phyloP scores from a whole-genome alignment of 2,329 filamentous ascomycete genomes.

The Epichloe sp. region DNA sequence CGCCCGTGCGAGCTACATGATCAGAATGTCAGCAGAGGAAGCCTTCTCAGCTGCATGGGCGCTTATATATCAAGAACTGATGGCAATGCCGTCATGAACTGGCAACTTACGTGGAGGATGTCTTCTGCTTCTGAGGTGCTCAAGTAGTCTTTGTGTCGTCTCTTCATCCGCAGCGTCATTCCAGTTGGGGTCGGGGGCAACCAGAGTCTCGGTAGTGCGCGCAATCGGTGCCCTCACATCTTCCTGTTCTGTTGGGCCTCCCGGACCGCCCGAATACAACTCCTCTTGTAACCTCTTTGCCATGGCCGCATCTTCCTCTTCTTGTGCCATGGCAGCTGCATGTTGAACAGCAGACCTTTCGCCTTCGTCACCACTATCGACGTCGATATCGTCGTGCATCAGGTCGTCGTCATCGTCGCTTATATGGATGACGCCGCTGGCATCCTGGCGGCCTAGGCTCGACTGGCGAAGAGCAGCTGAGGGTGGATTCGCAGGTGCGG shows the following conservation, averaged over 20 bases:
- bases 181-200: slow-evolving; percentile 49
- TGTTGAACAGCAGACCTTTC: slow-evolving; percentile 27
- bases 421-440: slow-evolving; percentile 47
- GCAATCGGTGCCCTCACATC: slow-evolving; percentile 82
- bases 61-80: not conserved
- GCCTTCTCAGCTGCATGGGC: not conserved
- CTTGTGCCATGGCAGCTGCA: slow-evolving; percentile 35
- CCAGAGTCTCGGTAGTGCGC: slow-evolving; percentile 79
- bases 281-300: slow-evolving; percentile 86
- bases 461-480: slow-evolving; percentile 18
- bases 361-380: slow-evolving; percentile 24
- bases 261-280: slow-evolving; percentile 50
- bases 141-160: slow-evolving; percentile 47
- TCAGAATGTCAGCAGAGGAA: not conserved
- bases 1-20: slow-evolving; percentile 11
- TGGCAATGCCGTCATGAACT: not conserved
- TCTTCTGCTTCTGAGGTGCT: slow-evolving; percentile 45
- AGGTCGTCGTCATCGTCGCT: slow-evolving; percentile 57
- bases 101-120: slow-evolving; percentile 18
- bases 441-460: slow-evolving; percentile 21
- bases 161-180: slow-evolving; percentile 30
- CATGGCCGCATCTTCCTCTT: slow-evolving; percentile 89
- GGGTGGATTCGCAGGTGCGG: slow-evolving; percentile 8
- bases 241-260: slow-evolving; percentile 33
- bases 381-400: slow-evolving; percentile 21